Evolutionary conservation across 164 flowering plant species (phyloP), one percentile per base, ranked within the genome.

Genomic region (Berberis vulgaris): DNA sequence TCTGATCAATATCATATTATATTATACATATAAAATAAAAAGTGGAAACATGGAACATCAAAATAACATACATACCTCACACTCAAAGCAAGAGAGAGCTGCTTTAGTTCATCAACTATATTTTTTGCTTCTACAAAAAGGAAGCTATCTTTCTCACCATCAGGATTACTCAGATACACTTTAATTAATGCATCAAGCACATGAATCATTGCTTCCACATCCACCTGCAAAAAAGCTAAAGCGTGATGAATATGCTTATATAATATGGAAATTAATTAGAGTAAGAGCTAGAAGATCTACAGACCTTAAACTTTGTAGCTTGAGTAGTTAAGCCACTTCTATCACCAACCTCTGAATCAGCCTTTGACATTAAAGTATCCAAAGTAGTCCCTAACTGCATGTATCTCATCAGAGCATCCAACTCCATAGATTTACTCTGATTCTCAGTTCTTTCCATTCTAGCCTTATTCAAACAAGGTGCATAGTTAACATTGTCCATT

Each of bases 251-350:
- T 2, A 50, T 8, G 11, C 12, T n/a, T 50, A 8, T 50, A 50
- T 26, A 26, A 26, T 26, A 26, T 26, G 26, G 26, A 26, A 26
- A 26, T 26, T 26, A 26, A 26, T 26, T 26, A 26, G 26, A 26
- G 26, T 26, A 26, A 26, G 26, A 26, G 26, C 26, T 26, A 26
- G 26, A 26, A 52, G 54, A 7, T 2, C 8, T 41, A 5, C 46
- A 8, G 68, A 80, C 81, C 81, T 68, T 74, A 38, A 70, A 49
- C 44, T 10, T 59, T 2, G 50, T 45, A 41, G 54, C 42, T n/a
- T 57, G 11, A n/a, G 58, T 39, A 8, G 57, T 2, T 6, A 59
- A 54, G 56, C 26, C 60, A 9, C 1, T 55, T 38, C 39, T 3
- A 10, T 53, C 57, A 5, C 8, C 50, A 43, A 52, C 40, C 26